Percentiles rank a stretch among this genome's conserved stretches.
Conservation (phyloP, 805 yeast genomes). For the Wickerhamomyces kurtzmanii region DNA sequence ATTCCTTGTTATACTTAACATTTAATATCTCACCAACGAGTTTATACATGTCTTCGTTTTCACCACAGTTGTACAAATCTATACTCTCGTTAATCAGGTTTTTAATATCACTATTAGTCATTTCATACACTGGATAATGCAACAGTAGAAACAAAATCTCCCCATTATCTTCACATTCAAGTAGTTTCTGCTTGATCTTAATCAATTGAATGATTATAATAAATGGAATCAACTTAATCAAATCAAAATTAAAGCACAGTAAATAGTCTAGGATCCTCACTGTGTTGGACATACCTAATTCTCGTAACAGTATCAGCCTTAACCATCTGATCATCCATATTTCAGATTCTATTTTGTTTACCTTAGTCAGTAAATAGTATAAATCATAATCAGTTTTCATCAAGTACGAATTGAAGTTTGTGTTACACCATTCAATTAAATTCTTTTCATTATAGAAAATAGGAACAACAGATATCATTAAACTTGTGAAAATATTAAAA, state of each 20-base stretch:
- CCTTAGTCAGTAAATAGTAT: slow-evolving; percentile 32
- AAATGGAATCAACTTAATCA: slow-evolving; percentile 26
- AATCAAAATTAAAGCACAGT: slow-evolving; percentile 18
- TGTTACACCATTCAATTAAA: slow-evolving; percentile 30
- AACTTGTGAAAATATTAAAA: slow-evolving; percentile 33
- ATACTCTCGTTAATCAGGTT: slow-evolving; percentile 23
- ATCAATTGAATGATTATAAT: slow-evolving; percentile 30
- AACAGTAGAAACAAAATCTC: slow-evolving; percentile 34
- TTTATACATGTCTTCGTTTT: slow-evolving; percentile 19
- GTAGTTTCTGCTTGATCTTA: slow-evolving; percentile 31
- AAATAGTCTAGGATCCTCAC: slow-evolving; percentile 33
- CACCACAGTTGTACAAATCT: slow-evolving; percentile 21
- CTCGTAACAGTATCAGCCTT: slow-evolving; percentile 33
- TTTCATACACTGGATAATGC: slow-evolving; percentile 29
- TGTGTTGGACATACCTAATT: slow-evolving; percentile 27
- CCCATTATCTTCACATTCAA: slow-evolving; percentile 35
- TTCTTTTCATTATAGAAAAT: slow-evolving; percentile 31
- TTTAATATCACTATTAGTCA: slow-evolving; percentile 18
- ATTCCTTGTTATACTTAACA: slow-evolving; percentile 26
- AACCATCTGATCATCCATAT: slow-evolving; percentile 43
- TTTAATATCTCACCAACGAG: slow-evolving; percentile 31
- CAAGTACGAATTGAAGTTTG: slow-evolving; percentile 28
- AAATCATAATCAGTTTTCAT: slow-evolving; percentile 36
- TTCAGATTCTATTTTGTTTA: slow-evolving; percentile 35
- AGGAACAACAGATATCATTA: slow-evolving; percentile 31